Evolutionary conservation across 2,329 filamentous ascomycete genomes (phyloP).

Genomic region (Fusarium lateritium): DNA sequence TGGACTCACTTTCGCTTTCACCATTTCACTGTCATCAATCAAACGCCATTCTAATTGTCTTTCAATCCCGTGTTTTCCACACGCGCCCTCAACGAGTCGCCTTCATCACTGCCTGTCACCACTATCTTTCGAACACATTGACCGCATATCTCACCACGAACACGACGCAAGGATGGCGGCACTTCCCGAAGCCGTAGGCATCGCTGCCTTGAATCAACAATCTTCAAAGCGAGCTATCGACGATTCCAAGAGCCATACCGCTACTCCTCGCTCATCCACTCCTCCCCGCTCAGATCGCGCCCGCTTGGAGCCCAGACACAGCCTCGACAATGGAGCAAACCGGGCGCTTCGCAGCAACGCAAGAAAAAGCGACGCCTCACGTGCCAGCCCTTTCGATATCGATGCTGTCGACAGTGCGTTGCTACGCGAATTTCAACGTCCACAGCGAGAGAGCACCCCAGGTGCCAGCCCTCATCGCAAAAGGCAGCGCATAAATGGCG

Average conservation of each 20-base stretch:
- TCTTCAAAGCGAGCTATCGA: conserved; percentile 54
- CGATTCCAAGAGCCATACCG: conserved; percentile 51
- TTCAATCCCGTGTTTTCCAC: conserved; percentile 17
- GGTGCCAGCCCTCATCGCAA: conserved; percentile 71
- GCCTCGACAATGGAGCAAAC: conserved; percentile 54
- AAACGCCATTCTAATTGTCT: conserved; percentile 18
- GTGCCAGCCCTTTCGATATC: conserved; percentile 61
- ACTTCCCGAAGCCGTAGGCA: conserved; percentile 50
- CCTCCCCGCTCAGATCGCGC: conserved; percentile 62
- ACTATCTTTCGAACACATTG: conserved; percentile 13
- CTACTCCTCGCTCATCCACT: conserved; percentile 58
- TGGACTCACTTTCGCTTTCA: conserved; percentile 21
- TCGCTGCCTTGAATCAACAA: conserved; percentile 51
- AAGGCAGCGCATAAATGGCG: conserved; percentile 72
- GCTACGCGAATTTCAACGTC: conserved; percentile 65
- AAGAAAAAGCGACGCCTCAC: conserved; percentile 56
- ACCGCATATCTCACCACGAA: conserved; percentile 23
- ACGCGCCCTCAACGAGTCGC: conserved; percentile 16
- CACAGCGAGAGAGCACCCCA: conserved; percentile 67
- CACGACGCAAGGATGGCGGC: conserved; percentile 53
- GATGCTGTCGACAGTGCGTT: conserved; percentile 67
- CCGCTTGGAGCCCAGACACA: conserved; percentile 59
- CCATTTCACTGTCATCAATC: conserved; percentile 7
- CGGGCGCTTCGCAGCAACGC: conserved; percentile 55
- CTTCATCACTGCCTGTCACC: conserved; percentile 15